phyloP scores from a whole-genome alignment of 140 eudicot genomes.

The Cichorium intybus region DNA sequence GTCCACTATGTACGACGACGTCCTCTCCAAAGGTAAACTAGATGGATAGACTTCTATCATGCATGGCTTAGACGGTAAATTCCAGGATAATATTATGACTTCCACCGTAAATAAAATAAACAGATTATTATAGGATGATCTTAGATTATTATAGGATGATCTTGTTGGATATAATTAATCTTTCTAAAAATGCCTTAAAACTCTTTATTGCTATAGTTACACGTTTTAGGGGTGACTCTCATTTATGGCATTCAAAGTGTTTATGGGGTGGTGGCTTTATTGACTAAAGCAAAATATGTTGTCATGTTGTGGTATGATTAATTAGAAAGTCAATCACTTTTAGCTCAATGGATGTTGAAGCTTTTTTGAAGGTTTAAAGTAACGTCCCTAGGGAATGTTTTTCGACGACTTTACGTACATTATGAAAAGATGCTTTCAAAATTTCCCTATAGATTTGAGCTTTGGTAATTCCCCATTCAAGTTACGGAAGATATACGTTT shows the following conservation, averaged over 20 bases:
- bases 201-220: slow-evolving; percentile 13
- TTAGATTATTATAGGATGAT: not conserved
- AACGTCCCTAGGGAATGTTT: slow-evolving; percentile 36
- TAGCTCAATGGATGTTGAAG: slow-evolving; percentile 21
- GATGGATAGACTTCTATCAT: not conserved
- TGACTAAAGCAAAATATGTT: slow-evolving; percentile 12
- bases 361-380: slow-evolving; percentile 23
- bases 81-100: not conserved
- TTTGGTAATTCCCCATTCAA: slow-evolving; percentile 10
- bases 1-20: no score
- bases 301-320: not conserved
- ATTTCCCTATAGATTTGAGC: slow-evolving; percentile 2
- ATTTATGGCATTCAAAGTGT: slow-evolving; percentile 33
- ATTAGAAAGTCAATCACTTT: slow-evolving; percentile 26
- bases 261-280: slow-evolving; percentile 27
- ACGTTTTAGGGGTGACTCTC: slow-evolving; percentile 26
- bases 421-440: slow-evolving; percentile 20
- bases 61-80: not conserved
- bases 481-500: not conserved
- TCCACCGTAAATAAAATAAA: not conserved
- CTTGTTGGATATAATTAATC: not conserved
- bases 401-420: slow-evolving; percentile 30
- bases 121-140: not conserved
- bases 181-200: not conserved
- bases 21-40: not conserved